Conservation (phyloP, 805 yeast species). For the Clavispora phyllophila region DNA sequence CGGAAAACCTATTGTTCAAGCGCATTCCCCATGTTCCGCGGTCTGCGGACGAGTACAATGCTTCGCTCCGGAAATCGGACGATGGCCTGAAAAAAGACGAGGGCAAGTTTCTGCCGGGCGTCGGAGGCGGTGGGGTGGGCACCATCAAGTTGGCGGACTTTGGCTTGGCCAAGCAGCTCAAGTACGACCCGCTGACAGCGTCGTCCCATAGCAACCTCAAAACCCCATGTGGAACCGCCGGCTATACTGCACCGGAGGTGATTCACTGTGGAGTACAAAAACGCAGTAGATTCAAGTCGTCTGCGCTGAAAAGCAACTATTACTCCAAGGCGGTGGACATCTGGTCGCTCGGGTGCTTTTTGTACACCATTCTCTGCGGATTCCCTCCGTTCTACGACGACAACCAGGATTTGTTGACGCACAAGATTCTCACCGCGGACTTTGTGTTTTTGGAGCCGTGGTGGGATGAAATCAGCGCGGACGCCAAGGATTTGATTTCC, state of each 20-base stretch:
- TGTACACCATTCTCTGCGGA: constrained; percentile 90
- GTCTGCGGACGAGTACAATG: constrained; percentile 35
- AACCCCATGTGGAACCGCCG: constrained; percentile 98
- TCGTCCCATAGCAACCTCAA: constrained; percentile 51
- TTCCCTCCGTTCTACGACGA: constrained; percentile 97
- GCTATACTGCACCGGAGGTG: constrained; percentile 97
- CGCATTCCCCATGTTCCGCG: constrained; percentile 46
- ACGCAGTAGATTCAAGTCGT: constrained; percentile 11
- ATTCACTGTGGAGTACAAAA: constrained; percentile 74
- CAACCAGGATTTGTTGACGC: constrained; percentile 65
- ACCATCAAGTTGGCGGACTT: constrained; percentile 88
- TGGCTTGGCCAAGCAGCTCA: constrained; percentile 86
- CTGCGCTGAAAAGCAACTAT: constrained; percentile 12
- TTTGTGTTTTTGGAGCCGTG: constrained; percentile 74
- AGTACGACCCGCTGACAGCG: constrained; percentile 45
- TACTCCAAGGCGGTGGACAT: constrained; percentile 94
- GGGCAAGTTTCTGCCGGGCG: constrained; percentile 71
- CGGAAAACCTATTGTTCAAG: constrained; percentile 67
- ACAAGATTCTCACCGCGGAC: constrained; percentile 75
- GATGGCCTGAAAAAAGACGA: constrained; percentile 76
- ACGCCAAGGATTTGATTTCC: constrained; percentile 67
- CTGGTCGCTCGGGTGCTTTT: constrained; percentile 98
- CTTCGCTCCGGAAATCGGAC: constrained; percentile 55
- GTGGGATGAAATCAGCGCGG: constrained; percentile 79
- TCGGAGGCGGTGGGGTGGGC: constrained; percentile 94